Percentiles rank a stretch among this genome's conserved stretches.
phyloP scores from a whole-genome alignment of 2,329 filamentous ascomycete species.

The Aspergillus candidus region DNA sequence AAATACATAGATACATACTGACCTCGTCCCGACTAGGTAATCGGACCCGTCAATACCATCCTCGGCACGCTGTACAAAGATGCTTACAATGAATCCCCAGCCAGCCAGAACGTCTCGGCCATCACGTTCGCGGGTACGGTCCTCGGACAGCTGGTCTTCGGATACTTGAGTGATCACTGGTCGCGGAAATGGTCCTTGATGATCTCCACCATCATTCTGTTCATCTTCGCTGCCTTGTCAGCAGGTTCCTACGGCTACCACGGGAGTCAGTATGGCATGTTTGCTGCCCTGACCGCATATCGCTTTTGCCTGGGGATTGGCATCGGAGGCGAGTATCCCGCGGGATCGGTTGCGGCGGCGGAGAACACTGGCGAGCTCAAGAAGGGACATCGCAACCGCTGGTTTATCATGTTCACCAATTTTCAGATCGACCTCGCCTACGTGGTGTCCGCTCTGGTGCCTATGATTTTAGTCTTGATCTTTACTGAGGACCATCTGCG shows the following conservation, averaged over 20 bases:
- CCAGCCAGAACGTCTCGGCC: slow-evolving; percentile 67
- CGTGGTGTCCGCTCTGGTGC: slow-evolving; percentile 71
- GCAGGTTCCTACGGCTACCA: slow-evolving; percentile 70
- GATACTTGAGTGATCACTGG: slow-evolving; percentile 75
- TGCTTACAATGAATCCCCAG: slow-evolving; percentile 61
- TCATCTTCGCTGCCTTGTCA: slow-evolving; percentile 75
- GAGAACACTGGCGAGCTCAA: slow-evolving; percentile 81
- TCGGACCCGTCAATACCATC: slow-evolving; percentile 79
- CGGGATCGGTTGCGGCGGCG: slow-evolving; percentile 72
- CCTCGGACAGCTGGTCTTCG: slow-evolving; percentile 73
- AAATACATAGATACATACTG: not conserved
- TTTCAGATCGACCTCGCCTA: slow-evolving; percentile 82
- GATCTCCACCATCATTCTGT: slow-evolving; percentile 72
- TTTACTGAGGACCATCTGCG: slow-evolving; percentile 58
- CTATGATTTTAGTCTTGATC: slow-evolving; percentile 58
- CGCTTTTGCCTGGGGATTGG: slow-evolving; percentile 76
- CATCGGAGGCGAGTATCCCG: slow-evolving; percentile 58
- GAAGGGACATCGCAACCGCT: slow-evolving; percentile 72
- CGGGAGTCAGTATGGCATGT: slow-evolving; percentile 63
- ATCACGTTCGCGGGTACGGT: slow-evolving; percentile 87
- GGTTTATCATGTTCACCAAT: slow-evolving; percentile 89
- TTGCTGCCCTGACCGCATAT: slow-evolving; percentile 73
- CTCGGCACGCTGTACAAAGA: slow-evolving; percentile 62
- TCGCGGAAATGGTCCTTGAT: slow-evolving; percentile 78
- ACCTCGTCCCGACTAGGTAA: slow-evolving; percentile 50